A percentile compares a stretch with the other conserved stretches of the same genome.
Evolutionary conservation across 2,329 filamentous ascomycete species (phyloP).

Genomic region (Fusarium cyanostomum): DNA sequence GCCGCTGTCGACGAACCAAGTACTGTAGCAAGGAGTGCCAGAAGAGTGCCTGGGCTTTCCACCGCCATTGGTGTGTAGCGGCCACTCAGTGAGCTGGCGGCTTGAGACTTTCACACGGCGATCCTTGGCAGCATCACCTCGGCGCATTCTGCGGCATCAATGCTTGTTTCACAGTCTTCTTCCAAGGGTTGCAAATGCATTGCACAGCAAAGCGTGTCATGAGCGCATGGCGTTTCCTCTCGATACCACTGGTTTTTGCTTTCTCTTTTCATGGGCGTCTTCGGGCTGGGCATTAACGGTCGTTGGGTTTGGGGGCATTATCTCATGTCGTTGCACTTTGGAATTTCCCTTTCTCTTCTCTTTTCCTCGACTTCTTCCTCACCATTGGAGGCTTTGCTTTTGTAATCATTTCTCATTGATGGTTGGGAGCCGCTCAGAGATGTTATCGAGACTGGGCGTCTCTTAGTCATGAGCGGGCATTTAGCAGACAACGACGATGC

Average conservation of each 20-base stretch:
- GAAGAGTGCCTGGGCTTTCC: conserved; percentile 98
- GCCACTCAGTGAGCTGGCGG: conserved; percentile 61
- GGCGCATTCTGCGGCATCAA: conserved; percentile 40
- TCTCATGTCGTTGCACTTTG: conserved; percentile 32
- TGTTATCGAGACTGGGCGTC: conserved; percentile 1
- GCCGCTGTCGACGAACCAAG: conserved; percentile 94
- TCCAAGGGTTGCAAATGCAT: conserved; percentile 50
- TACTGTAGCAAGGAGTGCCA: conserved; percentile 99
- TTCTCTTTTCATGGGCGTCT: conserved; percentile 42
- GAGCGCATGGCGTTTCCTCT: conserved; percentile 54
- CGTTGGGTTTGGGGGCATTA: conserved; percentile 37
- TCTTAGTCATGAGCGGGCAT: conserved; percentile 18
- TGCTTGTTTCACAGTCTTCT: conserved; percentile 45
- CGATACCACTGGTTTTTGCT: conserved; percentile 54
- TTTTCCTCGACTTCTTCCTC: conserved; percentile 26
- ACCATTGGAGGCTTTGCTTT: conserved; percentile 31
- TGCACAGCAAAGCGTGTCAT: conserved; percentile 55
- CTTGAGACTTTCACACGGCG: conserved; percentile 23
- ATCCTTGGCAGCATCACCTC: conserved; percentile 38
- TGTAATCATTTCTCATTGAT: conserved; percentile 37
- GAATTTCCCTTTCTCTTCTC: conserved; percentile 27
- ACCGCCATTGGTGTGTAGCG: conserved; percentile 95
- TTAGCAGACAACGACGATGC: conserved; percentile 31
- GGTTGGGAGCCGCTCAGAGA: conserved; percentile 11
- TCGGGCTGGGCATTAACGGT: conserved; percentile 41